phyloP scores from a whole-genome alignment of 495 filamentous ascomycete genomes.

The Penicillium daleae region DNA sequence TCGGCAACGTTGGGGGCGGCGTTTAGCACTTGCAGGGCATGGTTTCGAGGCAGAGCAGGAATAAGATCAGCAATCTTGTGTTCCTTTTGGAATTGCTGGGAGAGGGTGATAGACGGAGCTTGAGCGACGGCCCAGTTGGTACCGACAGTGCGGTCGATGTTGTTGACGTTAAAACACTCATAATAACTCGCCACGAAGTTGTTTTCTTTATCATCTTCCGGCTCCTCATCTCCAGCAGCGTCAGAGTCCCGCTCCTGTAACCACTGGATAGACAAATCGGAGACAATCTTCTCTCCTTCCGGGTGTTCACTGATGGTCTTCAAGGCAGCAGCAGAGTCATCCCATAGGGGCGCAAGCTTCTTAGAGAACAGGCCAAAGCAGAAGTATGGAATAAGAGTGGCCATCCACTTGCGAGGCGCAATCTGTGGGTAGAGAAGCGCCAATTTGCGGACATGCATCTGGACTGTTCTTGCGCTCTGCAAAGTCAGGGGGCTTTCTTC shows the following conservation, averaged over 20 bases:
- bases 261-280: slow-evolving; percentile 78
- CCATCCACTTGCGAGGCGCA: slow-evolving; percentile 63
- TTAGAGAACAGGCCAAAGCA: slow-evolving; percentile 89
- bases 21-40: slow-evolving; percentile 79
- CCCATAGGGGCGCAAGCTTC: slow-evolving; percentile 80
- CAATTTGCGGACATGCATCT: slow-evolving; percentile 85
- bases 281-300: slow-evolving; percentile 72
- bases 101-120: slow-evolving; percentile 27
- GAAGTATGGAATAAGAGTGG: slow-evolving; percentile 73
- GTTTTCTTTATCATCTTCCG: slow-evolving; percentile 31
- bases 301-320: slow-evolving; percentile 72
- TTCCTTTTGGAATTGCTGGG: slow-evolving; percentile 39
- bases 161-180: slow-evolving; percentile 75
- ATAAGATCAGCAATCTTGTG: slow-evolving; percentile 38
- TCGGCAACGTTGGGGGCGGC: slow-evolving; percentile 77
- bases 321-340: slow-evolving; percentile 75
- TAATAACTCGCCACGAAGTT: slow-evolving; percentile 59
- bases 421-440: slow-evolving; percentile 60
- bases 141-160: slow-evolving; percentile 52
- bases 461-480: slow-evolving; percentile 71
- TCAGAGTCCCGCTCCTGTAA: slow-evolving; percentile 60
- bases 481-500: slow-evolving; percentile 79
- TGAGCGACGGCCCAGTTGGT: slow-evolving; percentile 32
- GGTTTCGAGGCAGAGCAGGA: slow-evolving; percentile 60
- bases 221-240: slow-evolving; percentile 25